These are phyloP conservation scores for Fusarium mundagurra DNA, from an alignment of 2,329 filamentous ascomycete species.

Conservation along the genomic window DNA sequence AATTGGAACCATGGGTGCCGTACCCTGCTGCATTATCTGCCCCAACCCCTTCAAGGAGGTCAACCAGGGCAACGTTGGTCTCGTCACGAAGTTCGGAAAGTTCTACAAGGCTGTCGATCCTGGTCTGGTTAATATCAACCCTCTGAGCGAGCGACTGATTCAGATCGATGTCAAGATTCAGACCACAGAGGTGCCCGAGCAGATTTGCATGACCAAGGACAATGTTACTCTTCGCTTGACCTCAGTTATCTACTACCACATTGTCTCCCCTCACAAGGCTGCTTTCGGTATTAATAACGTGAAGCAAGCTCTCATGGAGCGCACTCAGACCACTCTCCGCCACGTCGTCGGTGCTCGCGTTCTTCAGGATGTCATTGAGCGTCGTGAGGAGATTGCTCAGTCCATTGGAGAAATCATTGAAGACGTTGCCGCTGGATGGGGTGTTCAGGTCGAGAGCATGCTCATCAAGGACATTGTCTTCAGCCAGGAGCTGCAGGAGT, in stretches of 20 bases:
- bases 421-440: slow-evolving; percentile 92
- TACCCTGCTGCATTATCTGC: slow-evolving; percentile 91
- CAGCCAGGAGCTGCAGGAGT: slow-evolving; percentile 93
- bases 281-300: slow-evolving; percentile 97
- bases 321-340: slow-evolving; percentile 95
- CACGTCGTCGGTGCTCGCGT: slow-evolving; percentile 96
- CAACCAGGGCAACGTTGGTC: slow-evolving; percentile 89
- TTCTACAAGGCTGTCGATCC: slow-evolving; percentile 97
- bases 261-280: slow-evolving; percentile 93
- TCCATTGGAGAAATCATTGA: slow-evolving; percentile 98
- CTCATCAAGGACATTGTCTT: slow-evolving; percentile 99
- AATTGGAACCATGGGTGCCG: slow-evolving; percentile 82
- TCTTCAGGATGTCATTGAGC: slow-evolving; percentile 97
- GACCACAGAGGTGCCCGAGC: slow-evolving; percentile 94
- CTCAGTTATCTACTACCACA: slow-evolving; percentile 99
- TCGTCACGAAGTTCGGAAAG: slow-evolving; percentile 93
- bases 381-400: slow-evolving; percentile 94
- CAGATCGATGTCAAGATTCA: slow-evolving; percentile 99
- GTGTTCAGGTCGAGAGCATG: slow-evolving; percentile 97
- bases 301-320: slow-evolving; percentile 94
- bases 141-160: slow-evolving; percentile 86
- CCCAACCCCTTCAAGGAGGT: slow-evolving; percentile 97
- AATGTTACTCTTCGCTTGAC: slow-evolving; percentile 95
- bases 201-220: slow-evolving; percentile 99
- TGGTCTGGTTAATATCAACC: slow-evolving; percentile 97